These are phyloP conservation scores for Penicillium fimorum DNA, from an alignment of 495 filamentous ascomycete species.

Conservation along the genomic window DNA sequence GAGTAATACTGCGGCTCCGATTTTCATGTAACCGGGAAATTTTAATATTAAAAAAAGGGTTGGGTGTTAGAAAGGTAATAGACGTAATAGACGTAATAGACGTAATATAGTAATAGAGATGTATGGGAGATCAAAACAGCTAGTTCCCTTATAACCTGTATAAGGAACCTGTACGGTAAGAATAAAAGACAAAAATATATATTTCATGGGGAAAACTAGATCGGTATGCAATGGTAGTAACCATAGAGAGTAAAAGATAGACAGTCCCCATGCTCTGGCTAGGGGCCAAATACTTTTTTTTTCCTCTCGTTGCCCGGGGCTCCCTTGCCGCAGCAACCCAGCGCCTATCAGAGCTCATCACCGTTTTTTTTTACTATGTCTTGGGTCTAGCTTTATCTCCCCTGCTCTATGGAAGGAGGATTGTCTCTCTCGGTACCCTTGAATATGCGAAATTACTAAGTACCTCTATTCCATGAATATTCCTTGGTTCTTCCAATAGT, in stretches of 20 bases:
- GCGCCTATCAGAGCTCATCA: constrained; percentile 35
- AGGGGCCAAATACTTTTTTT: constrained; percentile 16
- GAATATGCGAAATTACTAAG: background rate
- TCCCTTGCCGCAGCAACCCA: constrained; percentile 48
- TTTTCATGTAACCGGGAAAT: constrained; percentile 2
- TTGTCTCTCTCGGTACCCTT: background rate
- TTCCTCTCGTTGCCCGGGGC: constrained; percentile 41
- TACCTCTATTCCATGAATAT: constrained; percentile 14
- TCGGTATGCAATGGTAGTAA: constrained; percentile 2
- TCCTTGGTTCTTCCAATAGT: constrained; percentile 27
- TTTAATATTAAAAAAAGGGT: background rate
- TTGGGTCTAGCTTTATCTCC: constrained; percentile 6
- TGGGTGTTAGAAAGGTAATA: background rate
- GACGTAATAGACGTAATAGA: background rate
- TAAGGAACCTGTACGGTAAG: background rate
- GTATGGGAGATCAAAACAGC: background rate
- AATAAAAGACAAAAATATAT: background rate
- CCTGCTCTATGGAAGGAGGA: constrained; percentile 14
- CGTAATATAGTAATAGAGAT: background rate
- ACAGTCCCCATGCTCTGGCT: constrained; percentile 3
- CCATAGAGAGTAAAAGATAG: constrained; percentile 6
- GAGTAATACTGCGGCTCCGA: constrained; percentile 8
- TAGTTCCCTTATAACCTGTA: background rate
- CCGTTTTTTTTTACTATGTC: background rate
- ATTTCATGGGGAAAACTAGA: background rate